Conservation (phyloP, 179 eudicot genomes). For the Silene noctiflora region DNA sequence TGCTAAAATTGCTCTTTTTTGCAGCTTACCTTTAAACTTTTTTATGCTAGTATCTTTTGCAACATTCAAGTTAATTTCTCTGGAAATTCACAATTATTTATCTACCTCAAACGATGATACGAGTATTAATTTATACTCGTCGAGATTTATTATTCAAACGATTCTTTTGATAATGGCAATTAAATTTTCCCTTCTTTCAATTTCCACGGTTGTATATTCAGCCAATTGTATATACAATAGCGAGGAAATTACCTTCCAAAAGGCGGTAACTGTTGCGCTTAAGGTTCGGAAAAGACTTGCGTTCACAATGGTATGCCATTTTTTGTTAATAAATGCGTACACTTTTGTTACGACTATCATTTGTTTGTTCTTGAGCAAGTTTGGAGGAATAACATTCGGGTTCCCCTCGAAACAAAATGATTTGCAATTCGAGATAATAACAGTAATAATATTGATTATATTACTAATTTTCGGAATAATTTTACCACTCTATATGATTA, state of each 20-base stretch:
- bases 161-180: constrained; percentile 14
- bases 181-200: constrained; percentile 30
- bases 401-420: neutral
- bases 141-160: neutral
- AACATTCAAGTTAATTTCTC: constrained; percentile 19
- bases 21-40: constrained; percentile 41
- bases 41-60: constrained; percentile 25
- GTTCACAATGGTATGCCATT: constrained; percentile 31
- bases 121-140: neutral
- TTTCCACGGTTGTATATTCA: constrained; percentile 39
- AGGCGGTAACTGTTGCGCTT: constrained; percentile 34
- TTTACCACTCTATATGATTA: constrained; percentile 7
- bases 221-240: constrained; percentile 35
- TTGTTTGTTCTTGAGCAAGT: neutral
- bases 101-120: neutral
- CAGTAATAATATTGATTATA: neutral
- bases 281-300: constrained; percentile 40
- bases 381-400: neutral
- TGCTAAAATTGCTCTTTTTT: constrained; percentile 37
- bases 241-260: constrained; percentile 32
- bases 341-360: neutral
- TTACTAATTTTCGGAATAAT: constrained; percentile 21
- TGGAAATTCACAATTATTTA: constrained; percentile 12
- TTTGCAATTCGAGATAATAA: neutral
- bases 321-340: constrained; percentile 19